Percentiles rank a stretch among this genome's conserved stretches.
Evolutionary conservation across 139 green algal genomes (phyloP).

Genomic region (Tetradesmus obliquus): DNA sequence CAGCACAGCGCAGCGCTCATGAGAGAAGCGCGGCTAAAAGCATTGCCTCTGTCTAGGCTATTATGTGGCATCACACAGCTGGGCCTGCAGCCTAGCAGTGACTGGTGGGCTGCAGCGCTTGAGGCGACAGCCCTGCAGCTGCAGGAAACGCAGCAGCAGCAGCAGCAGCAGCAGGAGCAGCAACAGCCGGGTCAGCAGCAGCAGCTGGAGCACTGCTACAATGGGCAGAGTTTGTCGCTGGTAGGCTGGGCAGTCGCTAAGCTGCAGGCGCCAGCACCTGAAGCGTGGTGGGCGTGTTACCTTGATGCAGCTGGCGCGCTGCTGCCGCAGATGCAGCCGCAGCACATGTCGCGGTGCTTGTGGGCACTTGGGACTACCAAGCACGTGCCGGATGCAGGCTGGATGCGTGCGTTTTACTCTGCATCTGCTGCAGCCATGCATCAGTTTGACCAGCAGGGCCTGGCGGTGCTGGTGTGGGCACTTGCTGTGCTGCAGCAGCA

Average conservation of each 20-base stretch:
- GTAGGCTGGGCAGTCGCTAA: slow-evolving; percentile 31
- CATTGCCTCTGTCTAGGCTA: not conserved
- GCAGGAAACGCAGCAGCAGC: not conserved
- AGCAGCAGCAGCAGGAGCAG: not conserved
- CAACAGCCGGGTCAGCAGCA: not conserved
- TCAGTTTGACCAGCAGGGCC: slow-evolving; percentile 9
- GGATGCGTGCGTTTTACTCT: slow-evolving; percentile 14
- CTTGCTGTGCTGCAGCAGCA: slow-evolving; percentile 39
- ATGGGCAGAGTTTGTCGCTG: not conserved
- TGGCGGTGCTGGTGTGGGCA: not conserved
- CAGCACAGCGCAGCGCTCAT: not conserved
- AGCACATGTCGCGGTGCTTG: slow-evolving; percentile 4
- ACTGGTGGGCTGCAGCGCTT: slow-evolving; percentile 20
- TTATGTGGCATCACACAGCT: slow-evolving; percentile 1
- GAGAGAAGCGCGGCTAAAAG: not conserved
- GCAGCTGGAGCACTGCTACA: not conserved
- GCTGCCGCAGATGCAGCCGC: slow-evolving; percentile 8
- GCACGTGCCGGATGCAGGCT: not conserved
- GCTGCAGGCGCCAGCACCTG: not conserved
- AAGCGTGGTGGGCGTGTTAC: slow-evolving; percentile 18
- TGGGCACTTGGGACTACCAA: slow-evolving; percentile 9
- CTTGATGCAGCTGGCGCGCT: not conserved
- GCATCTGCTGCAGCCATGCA: not conserved
- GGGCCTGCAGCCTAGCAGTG: not conserved
- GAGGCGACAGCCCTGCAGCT: slow-evolving; percentile 2